A percentile compares a stretch with the other conserved stretches of the same genome.
phyloP scores from a whole-genome alignment of 169 alveolate species.

The Plasmodium relictum region DNA sequence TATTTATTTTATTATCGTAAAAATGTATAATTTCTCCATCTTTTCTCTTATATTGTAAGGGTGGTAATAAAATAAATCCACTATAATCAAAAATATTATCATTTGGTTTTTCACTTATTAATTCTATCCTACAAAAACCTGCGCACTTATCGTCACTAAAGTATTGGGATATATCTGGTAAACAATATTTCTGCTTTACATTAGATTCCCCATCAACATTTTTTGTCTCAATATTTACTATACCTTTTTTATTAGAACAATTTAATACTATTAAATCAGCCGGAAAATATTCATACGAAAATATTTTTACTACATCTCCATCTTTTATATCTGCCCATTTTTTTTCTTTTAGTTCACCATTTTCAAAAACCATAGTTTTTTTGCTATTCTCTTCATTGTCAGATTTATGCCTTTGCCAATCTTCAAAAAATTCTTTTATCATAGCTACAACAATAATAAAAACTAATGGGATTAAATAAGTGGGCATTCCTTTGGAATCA shows the following conservation, averaged over 20 bases:
- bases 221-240: conserved; percentile 91
- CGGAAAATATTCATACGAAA: conserved; percentile 94
- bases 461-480: conserved; percentile 92
- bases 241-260: conserved; percentile 93
- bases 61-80: conserved; percentile 74
- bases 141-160: conserved; percentile 83
- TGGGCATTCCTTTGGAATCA: conserved; percentile 93
- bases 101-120: conserved; percentile 80
- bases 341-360: conserved; percentile 81
- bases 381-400: conserved; percentile 94
- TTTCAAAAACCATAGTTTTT: conserved; percentile 84
- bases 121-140: conserved; percentile 73
- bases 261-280: conserved; percentile 94
- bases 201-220: conserved; percentile 96
- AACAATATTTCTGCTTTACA: conserved; percentile 90
- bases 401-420: conserved; percentile 90
- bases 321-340: conserved; percentile 91
- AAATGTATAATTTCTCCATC: conserved; percentile 24
- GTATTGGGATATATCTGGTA: conserved; percentile 81
- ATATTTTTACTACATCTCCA: conserved; percentile 94
- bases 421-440: conserved; percentile 95
- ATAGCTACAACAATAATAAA: conserved; percentile 94
- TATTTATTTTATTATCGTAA: conserved; percentile 18
- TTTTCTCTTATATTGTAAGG: conserved; percentile 35
- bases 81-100: conserved; percentile 78